Evolutionary conservation across 2,329 filamentous ascomycete species (phyloP).

Genomic region (Dactylellina haptotyla): DNA sequence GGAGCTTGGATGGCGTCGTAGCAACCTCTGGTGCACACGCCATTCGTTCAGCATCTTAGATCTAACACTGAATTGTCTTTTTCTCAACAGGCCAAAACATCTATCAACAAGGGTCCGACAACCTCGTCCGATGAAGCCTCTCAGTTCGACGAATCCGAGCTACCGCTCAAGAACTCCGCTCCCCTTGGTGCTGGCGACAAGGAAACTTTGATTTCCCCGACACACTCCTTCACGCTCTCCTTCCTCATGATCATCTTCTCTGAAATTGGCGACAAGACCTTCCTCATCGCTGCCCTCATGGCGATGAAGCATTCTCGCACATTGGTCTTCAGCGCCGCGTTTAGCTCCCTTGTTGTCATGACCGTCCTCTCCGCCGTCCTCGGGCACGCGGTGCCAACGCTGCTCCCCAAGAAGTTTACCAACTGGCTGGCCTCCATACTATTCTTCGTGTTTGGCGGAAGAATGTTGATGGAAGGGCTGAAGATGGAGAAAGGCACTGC

Average conservation of each 20-base stretch:
- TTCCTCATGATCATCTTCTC: constrained; percentile 98
- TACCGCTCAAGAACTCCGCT: constrained; percentile 60
- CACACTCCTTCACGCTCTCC: constrained; percentile 89
- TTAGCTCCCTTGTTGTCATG: constrained; percentile 90
- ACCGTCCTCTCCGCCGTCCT: constrained; percentile 91
- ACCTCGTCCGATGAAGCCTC: constrained; percentile 35
- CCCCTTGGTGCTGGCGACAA: constrained; percentile 58
- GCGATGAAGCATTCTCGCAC: constrained; percentile 97
- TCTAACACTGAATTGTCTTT: too few relatives aligned
- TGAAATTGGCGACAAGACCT: constrained; percentile 98
- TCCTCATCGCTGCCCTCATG: constrained; percentile 96
- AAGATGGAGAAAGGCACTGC: constrained; percentile 93
- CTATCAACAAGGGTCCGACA: constrained; percentile 19
- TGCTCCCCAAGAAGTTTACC: constrained; percentile 90
- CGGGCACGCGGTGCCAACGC: constrained; percentile 87
- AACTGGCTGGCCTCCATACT: constrained; percentile 84
- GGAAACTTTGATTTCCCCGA: constrained; percentile 56
- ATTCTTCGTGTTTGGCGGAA: constrained; percentile 88
- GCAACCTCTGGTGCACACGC: too few relatives aligned
- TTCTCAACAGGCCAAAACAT: too few relatives aligned
- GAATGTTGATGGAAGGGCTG: constrained; percentile 84
- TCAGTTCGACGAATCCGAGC: constrained; percentile 63
- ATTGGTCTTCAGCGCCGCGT: constrained; percentile 94
- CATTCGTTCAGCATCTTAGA: too few relatives aligned
- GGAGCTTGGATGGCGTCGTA: background rate